Base-by-base conservation (phyloP, 1,139 yeast species). In the Candida sanyaensis region DNA sequence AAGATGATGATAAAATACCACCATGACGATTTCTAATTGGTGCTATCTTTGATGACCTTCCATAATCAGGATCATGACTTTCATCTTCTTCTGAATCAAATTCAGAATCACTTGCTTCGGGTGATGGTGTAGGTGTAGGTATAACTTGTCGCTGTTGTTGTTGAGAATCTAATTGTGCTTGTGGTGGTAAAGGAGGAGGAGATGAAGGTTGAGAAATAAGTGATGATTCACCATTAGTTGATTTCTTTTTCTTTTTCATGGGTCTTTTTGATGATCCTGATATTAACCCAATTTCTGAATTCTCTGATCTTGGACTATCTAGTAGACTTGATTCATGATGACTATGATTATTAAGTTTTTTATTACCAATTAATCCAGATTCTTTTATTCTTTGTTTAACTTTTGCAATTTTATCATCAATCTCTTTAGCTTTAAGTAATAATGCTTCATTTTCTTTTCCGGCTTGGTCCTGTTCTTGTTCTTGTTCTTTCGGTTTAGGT, bases 381-480 rank as follows among this genome's bases (percentile, higher is more conserved):
- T 37, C 41, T 21, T 28, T 21, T 42, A 37, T 42, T 42, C 41
- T 23, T 21, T 29, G 32, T 42, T 17, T 42, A n/a, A 27, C 43
- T 13, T 41, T 31, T 8, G 33, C 33, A n/a, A 39, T 27, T 31
- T 31, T 30, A 7, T 31, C 23, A 41, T 32, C 37, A 34, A 32
- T 24, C 11, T 31, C 38, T 31, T 32, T 6, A 5, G 36, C 36
- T 12, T 32, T 32, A 17, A 32, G 30, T 8, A 37, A 37, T 26
- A 28, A 37, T 12, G 31, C 6, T 5, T 37, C 40, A 28, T 11
- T n/a, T 11, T 9, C 33, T n/a, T 10, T 4, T 6, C 21, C 17
- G 6, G 8, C 32, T 10, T 21, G 27, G 27, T 27, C 27, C 21
- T 39, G 27, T 28, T 39, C 30, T 9, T 12, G 26, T 26, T 33